Evolutionary conservation across 75 land plant genomes (phyloP), one percentile per base, ranked within the genome.

Genomic region (Adiantum capillusveneris): DNA sequence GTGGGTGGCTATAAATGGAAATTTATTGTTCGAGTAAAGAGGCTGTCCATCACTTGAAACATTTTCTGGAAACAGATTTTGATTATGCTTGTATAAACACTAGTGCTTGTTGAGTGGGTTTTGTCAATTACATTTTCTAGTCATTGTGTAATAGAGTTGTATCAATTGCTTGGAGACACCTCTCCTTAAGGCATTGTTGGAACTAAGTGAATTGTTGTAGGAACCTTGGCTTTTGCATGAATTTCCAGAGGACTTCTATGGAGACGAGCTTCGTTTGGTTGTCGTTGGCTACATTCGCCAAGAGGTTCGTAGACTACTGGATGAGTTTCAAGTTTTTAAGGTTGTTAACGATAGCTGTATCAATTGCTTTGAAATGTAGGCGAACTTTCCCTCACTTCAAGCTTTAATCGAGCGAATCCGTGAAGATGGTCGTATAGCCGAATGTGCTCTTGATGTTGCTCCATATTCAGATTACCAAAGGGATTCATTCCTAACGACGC

Each of bases 191-290:
- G n/a, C n/a, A n/a, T n/a, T n/a, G n/a, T n/a, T n/a, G n/a, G 24
- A 52, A 11, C n/a, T 7, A 52, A 52, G 19, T 52, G 54, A 19
- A 52, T 11, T 52, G 36, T 57, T 78, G 14, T 65, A 95, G 99
- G 99, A 95, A 64, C 88, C 99, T 31, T 95, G 99, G 99, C 44
- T 95, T 31, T 81, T 95, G 13, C 97, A 95, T 76, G 88, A 90
- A 21, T 95, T 95, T 52, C 55, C 73, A 34, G 88, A 87, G 53
- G 92, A 95, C 62, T 95, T 95, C 57, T 95, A 95, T 62, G 99
- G 92, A 6, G 92, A 90, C 71, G 97, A 90, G 64, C 60, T 95
- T 13, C 81, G 82, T 18, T 81, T 95, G 53, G 76, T 71, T 41
- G 76, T 95, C 42, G 99, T 95, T 59, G 99, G 99, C 19, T 95